Evolutionary conservation across 2,329 filamentous ascomycete species (phyloP), one percentile per base, ranked within the genome.

Genomic region (Byssoonygena ceratinophila): DNA sequence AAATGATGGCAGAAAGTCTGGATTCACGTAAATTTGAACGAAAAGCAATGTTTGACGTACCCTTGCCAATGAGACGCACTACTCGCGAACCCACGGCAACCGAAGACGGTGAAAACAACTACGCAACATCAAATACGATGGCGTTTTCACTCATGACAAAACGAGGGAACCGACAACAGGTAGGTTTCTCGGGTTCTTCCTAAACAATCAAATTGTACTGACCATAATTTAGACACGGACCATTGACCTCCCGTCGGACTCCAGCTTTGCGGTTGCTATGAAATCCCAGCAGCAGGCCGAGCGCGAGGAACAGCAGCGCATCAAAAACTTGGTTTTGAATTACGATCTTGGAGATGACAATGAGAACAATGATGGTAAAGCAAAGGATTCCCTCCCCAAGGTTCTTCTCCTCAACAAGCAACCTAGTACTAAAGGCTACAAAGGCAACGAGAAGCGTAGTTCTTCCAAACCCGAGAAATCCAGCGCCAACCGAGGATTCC

Each of bases 1-100:
- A 94, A 69, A 86, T 98, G 81, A 97, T 98, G 91, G 81, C 90
- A 47, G 92, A 98, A 68, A 96, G 91, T 71, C 74, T 95, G 62
- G 92, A 98, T 60, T 94, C 91, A 3, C 82, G 92, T 61, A 96
- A 95, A 63, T 94, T 95, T 60, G 92, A 98, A 64, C 86, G 92
- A 57, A 96, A 95, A 70, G 82, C 87, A 25, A 78, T 92, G 48
- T 96, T 98, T 63, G 94, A 98, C 66, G 87, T 97, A n/a, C 89
- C 94, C 1, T 73, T 98, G n/a, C 92, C 92, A 0, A 90, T 98
- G 71, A 85, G 88, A 51, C 78, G 79, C 20, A 74, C 71, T 66
- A 74, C 74, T 46, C 83, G 85, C 25, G 85, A 90, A 48, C 63
- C 70, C 2, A 59, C 61, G 18, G 67, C 68, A 11, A 70, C 73